phyloP scores from a whole-genome alignment of 495 filamentous ascomycete genomes.

The Venustampulla echinocandica region DNA sequence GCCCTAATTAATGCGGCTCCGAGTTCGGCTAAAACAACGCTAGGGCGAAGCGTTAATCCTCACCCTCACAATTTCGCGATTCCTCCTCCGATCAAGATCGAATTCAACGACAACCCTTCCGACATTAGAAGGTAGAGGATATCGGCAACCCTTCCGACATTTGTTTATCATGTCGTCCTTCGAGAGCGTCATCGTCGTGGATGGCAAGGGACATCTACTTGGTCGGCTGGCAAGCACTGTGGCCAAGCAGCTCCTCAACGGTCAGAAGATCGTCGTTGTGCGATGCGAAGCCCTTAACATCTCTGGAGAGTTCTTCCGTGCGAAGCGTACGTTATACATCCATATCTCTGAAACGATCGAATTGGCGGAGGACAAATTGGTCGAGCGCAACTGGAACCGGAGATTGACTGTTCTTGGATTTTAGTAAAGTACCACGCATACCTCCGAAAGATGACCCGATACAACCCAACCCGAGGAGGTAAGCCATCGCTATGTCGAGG shows the following conservation, averaged over 20 bases:
- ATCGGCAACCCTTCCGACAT: constrained; percentile 28
- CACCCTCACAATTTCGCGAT: constrained; percentile 5
- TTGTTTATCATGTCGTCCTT: constrained; percentile 25
- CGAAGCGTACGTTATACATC: constrained; percentile 77
- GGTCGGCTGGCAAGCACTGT: constrained; percentile 98
- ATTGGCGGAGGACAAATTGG: constrained; percentile 12
- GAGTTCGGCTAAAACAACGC: constrained; percentile 6
- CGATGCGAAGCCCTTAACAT: constrained; percentile 99
- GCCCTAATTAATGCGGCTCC: constrained; percentile 11
- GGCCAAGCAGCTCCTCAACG: constrained; percentile 98
- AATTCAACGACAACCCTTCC: constrained; percentile 18
- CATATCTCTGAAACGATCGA: constrained; percentile 6
- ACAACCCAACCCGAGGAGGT: constrained; percentile 97
- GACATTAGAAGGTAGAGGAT: constrained; percentile 26
- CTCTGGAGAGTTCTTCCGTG: constrained; percentile 99
- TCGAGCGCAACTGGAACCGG: constrained; percentile 1
- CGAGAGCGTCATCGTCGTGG: constrained; percentile 72
- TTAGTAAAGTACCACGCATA: constrained; percentile 99
- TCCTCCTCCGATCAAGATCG: constrained; percentile 5
- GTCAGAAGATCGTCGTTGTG: constrained; percentile 98
- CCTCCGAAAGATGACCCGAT: constrained; percentile 98
- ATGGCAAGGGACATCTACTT: constrained; percentile 99
- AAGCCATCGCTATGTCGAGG: constrained; percentile 30
- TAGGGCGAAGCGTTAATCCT: neutral
- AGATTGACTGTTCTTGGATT: constrained; percentile 29